Evolutionary conservation across 1,139 yeast genomes (phyloP).

Genomic region (Nadsonia starkeyi-henricii): DNA sequence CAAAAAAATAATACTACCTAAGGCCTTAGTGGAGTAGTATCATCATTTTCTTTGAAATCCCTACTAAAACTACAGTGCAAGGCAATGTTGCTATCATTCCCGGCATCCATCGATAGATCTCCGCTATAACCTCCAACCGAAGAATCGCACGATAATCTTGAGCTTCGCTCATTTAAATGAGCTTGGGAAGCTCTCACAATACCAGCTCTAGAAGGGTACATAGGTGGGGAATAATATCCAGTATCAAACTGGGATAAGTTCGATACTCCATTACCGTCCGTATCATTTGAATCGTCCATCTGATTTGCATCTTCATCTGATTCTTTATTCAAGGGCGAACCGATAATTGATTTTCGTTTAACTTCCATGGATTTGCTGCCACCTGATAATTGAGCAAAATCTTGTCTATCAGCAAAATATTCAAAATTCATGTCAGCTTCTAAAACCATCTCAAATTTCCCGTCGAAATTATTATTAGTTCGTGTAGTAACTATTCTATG

Average conservation of each 20-base stretch:
- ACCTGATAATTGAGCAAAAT: not conserved
- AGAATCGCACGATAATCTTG: not conserved
- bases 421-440: not conserved
- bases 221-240: not conserved
- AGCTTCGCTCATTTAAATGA: not conserved
- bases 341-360: not conserved
- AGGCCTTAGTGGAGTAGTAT: no score
- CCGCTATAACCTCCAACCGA: not conserved
- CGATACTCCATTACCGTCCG: no score
- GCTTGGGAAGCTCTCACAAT: not conserved
- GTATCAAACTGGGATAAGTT: not conserved
- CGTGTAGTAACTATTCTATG: not conserved
- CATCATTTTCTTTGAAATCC: no score
- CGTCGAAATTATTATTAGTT: not conserved
- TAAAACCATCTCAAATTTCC: constrained; percentile 4
- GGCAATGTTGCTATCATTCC: no score
- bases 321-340: no score
- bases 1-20: no score
- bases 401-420: not conserved
- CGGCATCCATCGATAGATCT: not conserved
- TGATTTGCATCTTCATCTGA: no score
- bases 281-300: no score
- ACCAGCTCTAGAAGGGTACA: not conserved
- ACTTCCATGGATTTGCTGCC: not conserved
- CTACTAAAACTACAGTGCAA: no score